Evolutionary conservation across 2,329 filamentous ascomycete species (phyloP).

Genomic region (Ophiocordyceps camponoti-floridani): DNA sequence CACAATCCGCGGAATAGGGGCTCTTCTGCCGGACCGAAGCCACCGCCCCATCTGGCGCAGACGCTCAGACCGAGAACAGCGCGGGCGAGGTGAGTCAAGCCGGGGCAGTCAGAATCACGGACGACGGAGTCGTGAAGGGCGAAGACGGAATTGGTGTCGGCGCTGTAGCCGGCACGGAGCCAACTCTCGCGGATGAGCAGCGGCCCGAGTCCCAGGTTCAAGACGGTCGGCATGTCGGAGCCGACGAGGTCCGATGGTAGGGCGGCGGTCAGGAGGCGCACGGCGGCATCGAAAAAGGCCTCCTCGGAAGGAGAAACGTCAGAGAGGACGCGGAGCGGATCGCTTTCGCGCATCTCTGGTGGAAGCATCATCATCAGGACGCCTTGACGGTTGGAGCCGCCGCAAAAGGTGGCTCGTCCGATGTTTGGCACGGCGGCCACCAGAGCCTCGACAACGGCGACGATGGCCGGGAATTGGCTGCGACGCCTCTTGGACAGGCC

Average conservation of each 20-base stretch:
- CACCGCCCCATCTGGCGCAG: slow-evolving; percentile 57
- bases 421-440: slow-evolving; percentile 51
- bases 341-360: slow-evolving; percentile 35
- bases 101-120: slow-evolving; percentile 50
- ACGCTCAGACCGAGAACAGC: slow-evolving; percentile 54
- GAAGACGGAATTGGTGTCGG: slow-evolving; percentile 41
- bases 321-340: slow-evolving; percentile 36
- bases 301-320: slow-evolving; percentile 9
- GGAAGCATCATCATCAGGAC: slow-evolving; percentile 57
- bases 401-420: slow-evolving; percentile 62
- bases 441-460: slow-evolving; percentile 61
- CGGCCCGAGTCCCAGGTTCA: slow-evolving; percentile 22
- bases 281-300: slow-evolving; percentile 16
- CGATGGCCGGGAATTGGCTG: slow-evolving; percentile 68
- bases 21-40: slow-evolving; percentile 29
- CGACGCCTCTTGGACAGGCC: slow-evolving; percentile 67
- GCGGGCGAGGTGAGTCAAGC: slow-evolving; percentile 54
- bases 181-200: slow-evolving; percentile 34
- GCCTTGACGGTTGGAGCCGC: slow-evolving; percentile 75
- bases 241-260: slow-evolving; percentile 19
- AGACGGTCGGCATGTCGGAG: slow-evolving; percentile 18
- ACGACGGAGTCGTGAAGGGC: slow-evolving; percentile 57
- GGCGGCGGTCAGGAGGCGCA: slow-evolving; percentile 19
- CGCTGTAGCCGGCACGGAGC: slow-evolving; percentile 28
- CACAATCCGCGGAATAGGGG: slow-evolving; percentile 23